phyloP scores from a whole-genome alignment of 208 protist species.

The Wallacemonas sp. region DNA sequence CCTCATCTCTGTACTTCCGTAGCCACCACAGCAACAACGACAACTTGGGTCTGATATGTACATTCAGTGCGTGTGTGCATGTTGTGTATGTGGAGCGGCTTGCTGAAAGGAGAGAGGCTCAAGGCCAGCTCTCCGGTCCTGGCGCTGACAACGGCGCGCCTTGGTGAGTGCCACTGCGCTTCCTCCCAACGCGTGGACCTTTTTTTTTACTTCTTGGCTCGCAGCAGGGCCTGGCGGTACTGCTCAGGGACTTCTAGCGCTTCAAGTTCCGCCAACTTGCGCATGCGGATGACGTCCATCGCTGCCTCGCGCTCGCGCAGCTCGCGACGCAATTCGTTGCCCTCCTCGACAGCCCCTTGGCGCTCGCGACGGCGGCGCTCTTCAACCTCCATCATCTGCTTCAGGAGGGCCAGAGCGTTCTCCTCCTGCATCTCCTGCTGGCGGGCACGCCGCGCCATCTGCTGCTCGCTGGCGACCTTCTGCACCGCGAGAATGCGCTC shows the following conservation, averaged over 20 bases:
- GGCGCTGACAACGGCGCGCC: too few species aligned
- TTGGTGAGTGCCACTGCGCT: too few species aligned
- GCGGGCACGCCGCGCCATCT: constrained; percentile 57
- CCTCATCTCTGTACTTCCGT: too few species aligned
- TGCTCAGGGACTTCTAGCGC: constrained; percentile 76
- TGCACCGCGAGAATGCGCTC: constrained; percentile 86
- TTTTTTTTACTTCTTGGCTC: constrained; percentile 11
- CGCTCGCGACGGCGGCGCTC: constrained; percentile 83
- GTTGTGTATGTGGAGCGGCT: too few species aligned
- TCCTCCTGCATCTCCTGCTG: constrained; percentile 69
- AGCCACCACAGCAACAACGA: too few species aligned
- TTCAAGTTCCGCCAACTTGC: constrained; percentile 81
- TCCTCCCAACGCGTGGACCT: too few species aligned
- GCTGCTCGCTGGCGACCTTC: constrained; percentile 76
- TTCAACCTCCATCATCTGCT: constrained; percentile 92
- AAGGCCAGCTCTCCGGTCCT: too few species aligned
- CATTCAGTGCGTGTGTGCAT: neutral
- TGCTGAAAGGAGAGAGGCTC: too few species aligned
- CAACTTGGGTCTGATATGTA: constrained; percentile 2
- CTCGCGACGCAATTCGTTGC: constrained; percentile 67
- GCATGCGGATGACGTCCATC: constrained; percentile 85
- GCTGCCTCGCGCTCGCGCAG: constrained; percentile 77
- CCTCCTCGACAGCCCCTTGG: constrained; percentile 92
- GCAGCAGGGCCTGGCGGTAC: constrained; percentile 68
- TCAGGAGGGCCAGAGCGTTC: constrained; percentile 81